A percentile compares a stretch with the other conserved stretches of the same genome.
Conservation (phyloP, 2,329 filamentous ascomycete genomes). For the Pseudogymnoascus sp. region DNA sequence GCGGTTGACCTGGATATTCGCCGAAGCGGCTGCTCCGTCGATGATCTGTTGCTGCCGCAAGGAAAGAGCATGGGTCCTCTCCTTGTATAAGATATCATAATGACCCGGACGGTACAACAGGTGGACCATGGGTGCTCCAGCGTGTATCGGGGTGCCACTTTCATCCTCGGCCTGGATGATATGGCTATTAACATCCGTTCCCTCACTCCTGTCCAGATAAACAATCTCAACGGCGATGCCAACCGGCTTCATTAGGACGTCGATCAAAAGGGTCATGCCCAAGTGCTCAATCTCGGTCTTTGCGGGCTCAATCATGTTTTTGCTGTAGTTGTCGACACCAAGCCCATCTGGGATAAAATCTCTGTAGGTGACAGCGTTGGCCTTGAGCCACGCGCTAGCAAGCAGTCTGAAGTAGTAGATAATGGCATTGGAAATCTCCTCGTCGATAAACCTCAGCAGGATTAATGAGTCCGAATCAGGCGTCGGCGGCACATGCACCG, state of each 20-base stretch:
- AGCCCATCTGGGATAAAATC: slow-evolving; percentile 55
- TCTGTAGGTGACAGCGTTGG: slow-evolving; percentile 58
- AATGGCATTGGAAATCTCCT: slow-evolving; percentile 58
- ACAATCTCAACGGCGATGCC: slow-evolving; percentile 77
- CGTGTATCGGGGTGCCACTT: slow-evolving; percentile 24
- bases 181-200: slow-evolving; percentile 60
- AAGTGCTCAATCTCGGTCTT: slow-evolving; percentile 84
- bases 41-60: slow-evolving; percentile 14
- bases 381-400: slow-evolving; percentile 76
- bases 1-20: slow-evolving; percentile 45
- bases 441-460: slow-evolving; percentile 64
- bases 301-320: slow-evolving; percentile 61
- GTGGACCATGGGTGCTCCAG: slow-evolving; percentile 43
- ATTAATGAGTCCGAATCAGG: slow-evolving; percentile 49
- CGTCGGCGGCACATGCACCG: slow-evolving; percentile 35
- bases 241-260: slow-evolving; percentile 70
- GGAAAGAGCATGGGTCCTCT: slow-evolving; percentile 23
- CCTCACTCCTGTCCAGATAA: slow-evolving; percentile 80
- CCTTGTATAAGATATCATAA: slow-evolving; percentile 86
- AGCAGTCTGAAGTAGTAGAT: slow-evolving; percentile 80
- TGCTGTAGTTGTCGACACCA: slow-evolving; percentile 59
- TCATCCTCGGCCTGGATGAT: slow-evolving; percentile 33
- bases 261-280: slow-evolving; percentile 68
- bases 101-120: slow-evolving; percentile 67
- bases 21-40: slow-evolving; percentile 20